Percentiles rank a stretch among this genome's conserved stretches.
These are phyloP conservation scores for Sophora flavescens DNA, from an alignment of 306 rosid genomes.

Conservation along the genomic window DNA sequence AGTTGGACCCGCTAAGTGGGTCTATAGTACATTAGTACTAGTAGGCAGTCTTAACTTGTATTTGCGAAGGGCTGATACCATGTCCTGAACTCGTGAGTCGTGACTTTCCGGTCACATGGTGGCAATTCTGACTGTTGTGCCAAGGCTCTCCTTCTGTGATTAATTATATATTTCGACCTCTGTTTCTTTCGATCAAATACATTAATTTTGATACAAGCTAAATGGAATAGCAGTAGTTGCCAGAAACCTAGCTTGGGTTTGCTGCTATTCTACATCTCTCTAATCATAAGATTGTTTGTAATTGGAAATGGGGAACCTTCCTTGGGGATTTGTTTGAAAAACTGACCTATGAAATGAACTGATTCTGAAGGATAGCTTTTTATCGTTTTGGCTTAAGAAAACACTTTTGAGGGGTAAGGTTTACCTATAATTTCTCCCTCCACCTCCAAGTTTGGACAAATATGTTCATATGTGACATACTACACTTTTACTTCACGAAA, in stretches of 20 bases:
- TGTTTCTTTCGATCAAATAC: conserved; percentile 2
- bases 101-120: background rate
- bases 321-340: background rate
- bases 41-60: background rate
- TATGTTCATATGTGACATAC: background rate
- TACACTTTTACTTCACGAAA: background rate
- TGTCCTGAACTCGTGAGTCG: background rate
- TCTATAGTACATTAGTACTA: no score
- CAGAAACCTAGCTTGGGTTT: background rate
- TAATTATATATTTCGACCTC: background rate
- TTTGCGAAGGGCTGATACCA: background rate
- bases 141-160: background rate
- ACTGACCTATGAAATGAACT: conserved; percentile 26
- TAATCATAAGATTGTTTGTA: background rate
- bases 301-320: background rate
- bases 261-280: conserved; percentile 8
- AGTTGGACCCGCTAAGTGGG: background rate
- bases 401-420: background rate
- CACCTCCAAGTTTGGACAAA: conserved; percentile 1
- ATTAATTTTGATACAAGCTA: no score
- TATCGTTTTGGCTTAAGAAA: conserved; percentile 23
- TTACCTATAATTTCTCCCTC: conserved; percentile 16
- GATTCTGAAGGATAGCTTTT: conserved; percentile 8
- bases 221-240: no score
- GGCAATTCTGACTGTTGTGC: background rate